A percentile compares a stretch with the other conserved stretches of the same genome.
phyloP scores from a whole-genome alignment of 441 rosid species.

The Adansonia rubrostipa region DNA sequence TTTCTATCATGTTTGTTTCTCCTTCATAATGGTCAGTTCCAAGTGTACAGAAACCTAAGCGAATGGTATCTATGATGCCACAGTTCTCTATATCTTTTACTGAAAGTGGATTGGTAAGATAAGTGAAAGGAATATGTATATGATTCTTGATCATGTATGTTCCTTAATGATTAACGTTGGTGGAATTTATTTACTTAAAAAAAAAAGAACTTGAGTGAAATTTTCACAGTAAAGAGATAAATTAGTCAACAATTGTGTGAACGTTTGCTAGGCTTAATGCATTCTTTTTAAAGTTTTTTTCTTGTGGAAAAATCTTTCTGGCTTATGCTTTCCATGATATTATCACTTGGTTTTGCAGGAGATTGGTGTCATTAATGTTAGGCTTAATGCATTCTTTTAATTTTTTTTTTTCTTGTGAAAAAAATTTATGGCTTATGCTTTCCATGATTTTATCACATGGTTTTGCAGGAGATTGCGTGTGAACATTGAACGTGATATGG shows the following conservation, averaged over 20 bases:
- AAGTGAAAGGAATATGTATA: neutral
- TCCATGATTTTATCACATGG: constrained; percentile 24
- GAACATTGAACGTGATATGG: constrained; percentile 92
- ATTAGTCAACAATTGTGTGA: neutral
- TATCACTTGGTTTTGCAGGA: constrained; percentile 57
- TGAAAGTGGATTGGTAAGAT: neutral
- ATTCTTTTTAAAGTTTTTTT: constrained; percentile 8
- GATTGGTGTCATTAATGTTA: constrained; percentile 37
- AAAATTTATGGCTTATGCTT: neutral
- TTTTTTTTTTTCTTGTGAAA: constrained; percentile 12
- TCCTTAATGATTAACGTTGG: constrained; percentile 4
- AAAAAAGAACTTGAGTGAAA: neutral
- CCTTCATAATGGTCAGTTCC: neutral
- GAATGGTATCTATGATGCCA: constrained; percentile 8
- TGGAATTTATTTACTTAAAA: neutral
- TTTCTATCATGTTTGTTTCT: neutral
- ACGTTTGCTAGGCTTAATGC: neutral
- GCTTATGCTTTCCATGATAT: constrained; percentile 1
- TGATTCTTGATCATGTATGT: neutral
- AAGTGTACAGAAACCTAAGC: neutral
- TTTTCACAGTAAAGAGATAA: neutral
- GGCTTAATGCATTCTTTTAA: neutral
- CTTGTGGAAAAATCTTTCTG: neutral
- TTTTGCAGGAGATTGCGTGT: constrained; percentile 90
- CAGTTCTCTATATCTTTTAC: neutral